Base-by-base conservation (phyloP, 2,329 filamentous ascomycete species). In the Geosmithia flava region DNA sequence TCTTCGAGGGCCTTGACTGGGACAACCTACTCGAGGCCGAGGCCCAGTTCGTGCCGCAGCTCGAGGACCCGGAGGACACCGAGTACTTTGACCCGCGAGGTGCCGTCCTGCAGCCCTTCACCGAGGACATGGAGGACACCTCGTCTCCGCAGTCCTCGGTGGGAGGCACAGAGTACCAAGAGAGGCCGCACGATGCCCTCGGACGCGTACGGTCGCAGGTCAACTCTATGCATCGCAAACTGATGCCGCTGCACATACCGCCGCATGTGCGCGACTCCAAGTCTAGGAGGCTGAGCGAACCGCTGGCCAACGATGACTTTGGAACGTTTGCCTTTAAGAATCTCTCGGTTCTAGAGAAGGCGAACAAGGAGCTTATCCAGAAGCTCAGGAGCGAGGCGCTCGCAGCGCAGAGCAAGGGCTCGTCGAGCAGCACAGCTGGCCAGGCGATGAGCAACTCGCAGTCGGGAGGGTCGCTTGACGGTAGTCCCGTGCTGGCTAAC, bases 301-400 rank as follows among this genome's bases (percentile, higher is more conserved):
- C 93, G 1, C 81, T 91, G 16, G 78, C 81, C 30, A 76, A 83
- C 1, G 93, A 98, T 62, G 94, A 98, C 61, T 98, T 98, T 70
- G 93, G 93, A 30, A 89, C 81, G 53, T 98, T 98, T 65, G 81
- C 88, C 40, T 98, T 95, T 74, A 98, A 98, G 69, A 98, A 98
- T 57, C 69, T 98, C 45, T 90, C 91, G 0, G 91, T 97, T 19
- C 74, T 98, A 17, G 93, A 97, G 58, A 97, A 96, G 64, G 93
- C 93, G 48, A 98, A 98, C 67, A 98, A 98, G 62, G 93, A 98
- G 58, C 89, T 97, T 29, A 95, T 98, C 30, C 90, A 97, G 58
- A 97, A 97, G 63, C 72, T 98, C 49, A 83, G 90, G 11, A 88
- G 90, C 20, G 90, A 97, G 64, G 90, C 93, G 3, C 75, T 96